Conservation (phyloP, 2,329 filamentous ascomycete species). For the Chaetomiaceae sp. region DNA sequence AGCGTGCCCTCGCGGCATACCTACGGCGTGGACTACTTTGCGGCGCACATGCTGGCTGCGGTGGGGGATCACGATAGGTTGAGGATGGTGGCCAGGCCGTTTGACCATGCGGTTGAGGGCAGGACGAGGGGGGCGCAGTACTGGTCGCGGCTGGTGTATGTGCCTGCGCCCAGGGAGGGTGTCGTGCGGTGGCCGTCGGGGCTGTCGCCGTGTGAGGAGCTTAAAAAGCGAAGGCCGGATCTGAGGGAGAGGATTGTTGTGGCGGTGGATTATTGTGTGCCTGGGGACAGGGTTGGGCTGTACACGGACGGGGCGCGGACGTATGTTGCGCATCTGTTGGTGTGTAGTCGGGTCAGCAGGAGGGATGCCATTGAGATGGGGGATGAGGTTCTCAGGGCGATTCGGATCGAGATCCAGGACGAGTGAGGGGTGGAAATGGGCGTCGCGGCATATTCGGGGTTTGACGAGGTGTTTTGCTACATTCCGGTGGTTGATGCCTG, state of each 20-base stretch:
- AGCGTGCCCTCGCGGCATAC: constrained; percentile 24
- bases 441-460: background rate
- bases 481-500: no score
- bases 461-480: no score
- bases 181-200: constrained; percentile 8
- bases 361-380: constrained; percentile 20
- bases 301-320: constrained; percentile 25
- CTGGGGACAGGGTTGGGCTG: constrained; percentile 18
- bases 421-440: background rate
- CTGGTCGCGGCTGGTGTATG: constrained; percentile 24
- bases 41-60: constrained; percentile 25
- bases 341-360: constrained; percentile 20
- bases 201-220: constrained; percentile 22
- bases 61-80: constrained; percentile 20
- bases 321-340: constrained; percentile 25
- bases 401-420: constrained; percentile 15
- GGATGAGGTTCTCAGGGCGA: constrained; percentile 19
- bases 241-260: constrained; percentile 21
- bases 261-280: constrained; percentile 20
- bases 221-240: constrained; percentile 20
- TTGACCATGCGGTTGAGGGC: constrained; percentile 8
- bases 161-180: constrained; percentile 22
- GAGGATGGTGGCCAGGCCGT: constrained; percentile 16
- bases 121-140: constrained; percentile 20
- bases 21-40: constrained; percentile 28